Conservation (phyloP, 2,329 filamentous ascomycete genomes). For the Bertia moriformis region DNA sequence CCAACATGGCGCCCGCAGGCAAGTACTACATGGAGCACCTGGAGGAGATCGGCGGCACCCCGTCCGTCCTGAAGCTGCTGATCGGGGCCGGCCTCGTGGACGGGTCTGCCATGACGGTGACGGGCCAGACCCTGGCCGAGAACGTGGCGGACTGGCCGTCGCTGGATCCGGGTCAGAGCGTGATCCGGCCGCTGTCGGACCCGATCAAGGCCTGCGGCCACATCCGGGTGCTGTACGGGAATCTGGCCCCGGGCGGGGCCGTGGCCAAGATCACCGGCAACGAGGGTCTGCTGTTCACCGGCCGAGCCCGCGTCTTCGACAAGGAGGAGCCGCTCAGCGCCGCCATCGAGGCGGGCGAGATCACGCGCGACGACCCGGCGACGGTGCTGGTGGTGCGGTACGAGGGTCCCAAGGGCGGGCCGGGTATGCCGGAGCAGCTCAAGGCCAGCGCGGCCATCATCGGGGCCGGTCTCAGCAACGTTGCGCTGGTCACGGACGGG, state of each 20-base stretch:
- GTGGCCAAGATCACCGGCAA: conserved; percentile 96
- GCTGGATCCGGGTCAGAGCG: conserved; percentile 62
- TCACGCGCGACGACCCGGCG: conserved; percentile 38
- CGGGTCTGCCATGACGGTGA: conserved; percentile 66
- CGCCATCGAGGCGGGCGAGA: conserved; percentile 55
- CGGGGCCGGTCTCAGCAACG: conserved; percentile 63
- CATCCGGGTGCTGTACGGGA: conserved; percentile 74
- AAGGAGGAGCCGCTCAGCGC: conserved; percentile 68
- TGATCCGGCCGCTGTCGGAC: conserved; percentile 62
- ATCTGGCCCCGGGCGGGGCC: conserved; percentile 74
- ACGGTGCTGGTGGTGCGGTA: conserved; percentile 83
- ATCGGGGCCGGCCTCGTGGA: conserved; percentile 64
- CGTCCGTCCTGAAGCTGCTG: conserved; percentile 72
- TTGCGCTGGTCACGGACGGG: conserved; percentile 85
- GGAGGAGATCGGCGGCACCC: conserved; percentile 72
- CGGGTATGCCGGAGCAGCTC: conserved; percentile 91
- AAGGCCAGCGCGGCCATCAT: conserved; percentile 81
- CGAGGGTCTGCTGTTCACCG: conserved; percentile 70
- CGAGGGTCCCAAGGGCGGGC: conserved; percentile 82
- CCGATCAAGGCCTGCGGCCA: conserved; percentile 75
- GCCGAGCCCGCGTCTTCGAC: conserved; percentile 70
- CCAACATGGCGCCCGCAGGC: conserved; percentile 71
- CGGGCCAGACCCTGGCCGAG: conserved; percentile 68
- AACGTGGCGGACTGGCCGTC: conserved; percentile 68
- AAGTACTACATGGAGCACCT: conserved; percentile 80